phyloP scores from a whole-genome alignment of 1,284 basidiomycete genomes.

The Ceraceosorus guamensis region DNA sequence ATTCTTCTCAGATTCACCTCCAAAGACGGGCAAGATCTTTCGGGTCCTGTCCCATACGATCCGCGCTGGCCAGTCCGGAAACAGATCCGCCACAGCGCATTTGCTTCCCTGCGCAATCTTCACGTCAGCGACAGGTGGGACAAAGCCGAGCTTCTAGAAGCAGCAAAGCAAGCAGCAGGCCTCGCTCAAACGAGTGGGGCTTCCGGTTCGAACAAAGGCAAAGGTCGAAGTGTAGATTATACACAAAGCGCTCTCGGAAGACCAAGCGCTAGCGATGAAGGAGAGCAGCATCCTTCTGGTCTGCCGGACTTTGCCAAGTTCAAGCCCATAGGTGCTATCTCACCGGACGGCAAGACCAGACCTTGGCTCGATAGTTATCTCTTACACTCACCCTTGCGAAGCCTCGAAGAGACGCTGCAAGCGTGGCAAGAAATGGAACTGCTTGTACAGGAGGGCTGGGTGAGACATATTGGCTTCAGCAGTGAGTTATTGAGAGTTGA shows the following conservation, averaged over 20 bases:
- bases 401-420: conserved; percentile 32
- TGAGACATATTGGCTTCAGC: conserved; percentile 33
- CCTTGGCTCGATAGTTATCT: conserved; percentile 41
- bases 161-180: conserved; percentile 2
- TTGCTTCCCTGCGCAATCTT: conserved; percentile 19
- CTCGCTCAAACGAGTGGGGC: background rate
- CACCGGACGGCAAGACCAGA: conserved; percentile 2
- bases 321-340: background rate
- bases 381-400: conserved; percentile 35
- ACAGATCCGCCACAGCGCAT: conserved; percentile 29
- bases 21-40: conserved; percentile 31
- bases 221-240: background rate
- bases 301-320: no score
- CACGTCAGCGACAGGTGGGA: conserved; percentile 16
- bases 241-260: no score
- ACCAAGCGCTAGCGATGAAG: background rate
- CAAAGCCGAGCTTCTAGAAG: no score
- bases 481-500: conserved; percentile 8
- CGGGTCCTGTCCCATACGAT: conserved; percentile 25
- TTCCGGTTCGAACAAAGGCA: background rate
- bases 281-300: background rate
- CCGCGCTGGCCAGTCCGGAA: conserved; percentile 21
- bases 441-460: conserved; percentile 31
- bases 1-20: conserved; percentile 26
- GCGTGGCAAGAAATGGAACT: conserved; percentile 41